phyloP scores from a whole-genome alignment of 345 rosid species.

The Murraya koenigii region DNA sequence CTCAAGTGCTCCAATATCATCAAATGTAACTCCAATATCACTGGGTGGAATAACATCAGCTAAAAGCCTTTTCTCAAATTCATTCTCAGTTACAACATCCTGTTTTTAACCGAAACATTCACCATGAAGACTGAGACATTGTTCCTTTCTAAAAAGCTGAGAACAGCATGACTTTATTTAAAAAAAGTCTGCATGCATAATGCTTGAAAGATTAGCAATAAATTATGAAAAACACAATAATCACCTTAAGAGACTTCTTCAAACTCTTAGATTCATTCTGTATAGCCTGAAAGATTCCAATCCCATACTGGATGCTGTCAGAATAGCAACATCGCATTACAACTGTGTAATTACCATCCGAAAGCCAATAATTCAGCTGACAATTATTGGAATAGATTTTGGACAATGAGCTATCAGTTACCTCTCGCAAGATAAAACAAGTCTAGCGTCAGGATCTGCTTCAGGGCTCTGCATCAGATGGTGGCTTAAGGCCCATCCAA shows the following conservation, averaged over 20 bases:
- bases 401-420: constrained; percentile 27
- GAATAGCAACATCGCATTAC: constrained; percentile 28
- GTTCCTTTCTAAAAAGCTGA: neutral
- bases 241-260: constrained; percentile 85
- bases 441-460: constrained; percentile 49
- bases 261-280: constrained; percentile 73
- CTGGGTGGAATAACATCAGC: constrained; percentile 80
- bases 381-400: constrained; percentile 7
- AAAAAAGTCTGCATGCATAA: neutral
- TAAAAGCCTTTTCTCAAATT: constrained; percentile 78
- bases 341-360: constrained; percentile 16
- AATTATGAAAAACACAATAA: constrained; percentile 6
- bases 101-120: constrained; percentile 28
- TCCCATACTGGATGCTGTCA: constrained; percentile 76
- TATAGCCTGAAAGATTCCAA: constrained; percentile 57
- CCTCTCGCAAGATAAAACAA: constrained; percentile 76
- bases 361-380: constrained; percentile 20
- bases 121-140: constrained; percentile 9
- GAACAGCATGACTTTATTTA: neutral
- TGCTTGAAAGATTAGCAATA: neutral
- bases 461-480: constrained; percentile 73
- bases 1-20: constrained; percentile 92
- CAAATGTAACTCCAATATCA: constrained; percentile 87
- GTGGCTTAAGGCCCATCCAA: constrained; percentile 86
- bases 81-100: constrained; percentile 86